Base-by-base conservation (phyloP, 495 filamentous ascomycete genomes). In the Penicillium odoratum region DNA sequence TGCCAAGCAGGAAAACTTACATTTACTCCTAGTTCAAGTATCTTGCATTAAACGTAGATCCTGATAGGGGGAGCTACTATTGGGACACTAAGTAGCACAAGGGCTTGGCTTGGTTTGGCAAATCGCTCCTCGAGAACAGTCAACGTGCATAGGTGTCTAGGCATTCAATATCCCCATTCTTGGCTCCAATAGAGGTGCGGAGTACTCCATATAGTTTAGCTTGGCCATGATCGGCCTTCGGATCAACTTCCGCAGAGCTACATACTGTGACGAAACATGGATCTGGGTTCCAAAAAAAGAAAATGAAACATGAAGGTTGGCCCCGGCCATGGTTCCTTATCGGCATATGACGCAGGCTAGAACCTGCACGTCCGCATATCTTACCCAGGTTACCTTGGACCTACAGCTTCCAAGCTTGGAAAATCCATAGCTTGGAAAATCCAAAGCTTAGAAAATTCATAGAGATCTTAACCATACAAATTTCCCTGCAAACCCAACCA, bases 1-100 rank as follows among this genome's bases (percentile, higher is more conserved):
- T 44, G 30, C 61, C 61, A 57, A 57, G 44, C 47, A 59, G 53
- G 61, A 29, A 57, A 53, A 30, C 38, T 28, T 47, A 25, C 30
- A 43, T 28, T 28, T 9, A 10, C 29, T 30, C 36, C 34, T 57
- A 31, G 61, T 64, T 61, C 47, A 58, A 64, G 57, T 36, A 52
- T 29, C 57, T 30, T 53, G 42, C 50, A 59, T 63, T 48, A 57
- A 26, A 47, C 16, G 38, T 40, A 40, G 38, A 40, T 40, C 38
- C 16, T 40, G 38, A 40, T 40, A 40, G 38, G 38, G 15, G 15
- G 13, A 40, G 38, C 38, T n/a, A 40, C 38, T 40, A 40, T 40
- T 40, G 38, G 38, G 4, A n/a, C 38, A 40, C 38, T 40, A 40
- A 15, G 13, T 16, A 40, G 38, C 15, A 40, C 38, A 40, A 40